Percentiles rank a stretch among this genome's conserved stretches.
Conservation (phyloP, 139 green algal genomes). For the Picochlorum sp. region DNA sequence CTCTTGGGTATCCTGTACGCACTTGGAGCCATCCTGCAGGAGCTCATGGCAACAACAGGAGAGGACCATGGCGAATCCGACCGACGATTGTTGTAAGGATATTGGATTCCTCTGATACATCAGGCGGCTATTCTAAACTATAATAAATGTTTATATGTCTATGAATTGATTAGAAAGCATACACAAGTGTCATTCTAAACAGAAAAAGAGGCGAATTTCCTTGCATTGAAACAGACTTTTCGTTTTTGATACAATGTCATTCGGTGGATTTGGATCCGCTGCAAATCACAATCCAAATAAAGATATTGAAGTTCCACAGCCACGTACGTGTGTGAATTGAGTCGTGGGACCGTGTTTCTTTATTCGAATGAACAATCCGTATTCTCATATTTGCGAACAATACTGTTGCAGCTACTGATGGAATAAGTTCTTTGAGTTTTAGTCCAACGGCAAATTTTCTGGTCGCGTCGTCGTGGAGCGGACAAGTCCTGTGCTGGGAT, state of each 20-base stretch:
- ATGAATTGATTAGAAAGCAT: no score
- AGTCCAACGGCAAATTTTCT: slow-evolving; percentile 79
- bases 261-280: slow-evolving; percentile 7
- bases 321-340: slow-evolving; percentile 15
- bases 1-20: slow-evolving; percentile 45
- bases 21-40: slow-evolving; percentile 40
- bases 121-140: no score
- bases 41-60: slow-evolving; percentile 24
- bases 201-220: no score
- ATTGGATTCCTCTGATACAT: no score
- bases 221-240: no score
- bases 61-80: no score
- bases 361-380: background rate
- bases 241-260: slow-evolving; percentile 8
- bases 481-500: slow-evolving; percentile 69
- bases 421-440: slow-evolving; percentile 76
- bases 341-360: background rate
- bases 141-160: no score
- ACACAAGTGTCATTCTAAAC: no score
- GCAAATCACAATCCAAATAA: slow-evolving; percentile 67
- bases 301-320: slow-evolving; percentile 60
- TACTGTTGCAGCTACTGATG: slow-evolving; percentile 48
- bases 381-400: background rate
- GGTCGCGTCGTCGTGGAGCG: slow-evolving; percentile 61
- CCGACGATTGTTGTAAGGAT: no score